Percentiles rank a stretch among this genome's conserved stretches.
Conservation (phyloP, 352 stramenopile species). For the Pilasporangium apinafurcum region DNA sequence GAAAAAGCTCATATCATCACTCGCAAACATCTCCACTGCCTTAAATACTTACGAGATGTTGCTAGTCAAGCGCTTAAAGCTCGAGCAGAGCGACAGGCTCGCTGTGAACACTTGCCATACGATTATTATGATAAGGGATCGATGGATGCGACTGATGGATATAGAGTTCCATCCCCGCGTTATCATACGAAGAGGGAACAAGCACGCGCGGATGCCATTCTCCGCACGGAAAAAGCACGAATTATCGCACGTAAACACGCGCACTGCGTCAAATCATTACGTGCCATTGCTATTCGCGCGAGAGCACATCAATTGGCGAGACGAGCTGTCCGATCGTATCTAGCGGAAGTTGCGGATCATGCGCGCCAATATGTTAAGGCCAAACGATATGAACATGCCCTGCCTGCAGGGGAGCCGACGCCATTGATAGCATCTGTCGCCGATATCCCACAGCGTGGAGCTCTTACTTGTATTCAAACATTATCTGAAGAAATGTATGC, state of each 20-base stretch:
- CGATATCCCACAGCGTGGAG: too few species aligned
- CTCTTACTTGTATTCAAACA: too few species aligned
- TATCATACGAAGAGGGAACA: constrained; percentile 1
- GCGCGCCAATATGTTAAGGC: not conserved
- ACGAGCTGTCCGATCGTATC: not conserved
- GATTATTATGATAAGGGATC: too few species aligned
- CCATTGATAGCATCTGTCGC: too few species aligned
- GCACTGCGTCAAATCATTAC: constrained; percentile 6
- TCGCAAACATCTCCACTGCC: constrained; percentile 40
- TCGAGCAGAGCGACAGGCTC: constrained; percentile 15
- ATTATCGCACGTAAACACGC: constrained; percentile 10
- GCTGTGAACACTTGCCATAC: constrained; percentile 10
- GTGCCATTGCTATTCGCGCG: not conserved
- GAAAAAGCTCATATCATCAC: constrained; percentile 39
- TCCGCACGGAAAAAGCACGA: constrained; percentile 5
- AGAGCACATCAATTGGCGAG: constrained; percentile 4
- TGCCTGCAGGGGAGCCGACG: too few species aligned
- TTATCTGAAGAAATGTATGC: constrained; percentile 12
- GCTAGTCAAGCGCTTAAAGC: constrained; percentile 22
- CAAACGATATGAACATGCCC: not conserved
- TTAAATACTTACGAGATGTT: constrained; percentile 39
- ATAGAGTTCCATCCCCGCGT: not conserved
- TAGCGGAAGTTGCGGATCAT: not conserved
- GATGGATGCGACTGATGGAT: too few species aligned
- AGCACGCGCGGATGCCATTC: constrained; percentile 1